Evolutionary conservation across 495 filamentous ascomycete genomes (phyloP).

Genomic region (Hapsidospora chrysogenum): DNA sequence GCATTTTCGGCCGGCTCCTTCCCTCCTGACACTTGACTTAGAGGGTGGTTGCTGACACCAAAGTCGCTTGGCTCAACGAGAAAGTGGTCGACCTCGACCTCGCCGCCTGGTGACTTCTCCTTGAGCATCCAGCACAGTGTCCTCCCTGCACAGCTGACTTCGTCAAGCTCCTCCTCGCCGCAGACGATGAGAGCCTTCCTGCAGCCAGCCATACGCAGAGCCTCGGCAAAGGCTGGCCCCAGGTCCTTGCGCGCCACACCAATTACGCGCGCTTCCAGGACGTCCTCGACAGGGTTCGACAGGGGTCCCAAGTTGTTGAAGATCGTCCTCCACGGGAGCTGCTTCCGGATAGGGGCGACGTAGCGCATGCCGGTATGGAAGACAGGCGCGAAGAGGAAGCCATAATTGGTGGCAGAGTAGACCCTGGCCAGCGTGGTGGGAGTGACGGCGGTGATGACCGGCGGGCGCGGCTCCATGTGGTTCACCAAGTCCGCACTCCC

Average conservation of each 20-base stretch:
- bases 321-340: conserved; percentile 81
- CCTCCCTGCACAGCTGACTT: conserved; percentile 73
- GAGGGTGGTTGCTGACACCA: conserved; percentile 57
- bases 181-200: conserved; percentile 83
- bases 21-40: conserved; percentile 62
- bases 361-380: conserved; percentile 91
- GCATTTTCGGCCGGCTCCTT: conserved; percentile 81
- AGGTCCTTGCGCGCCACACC: conserved; percentile 79
- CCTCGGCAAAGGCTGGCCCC: conserved; percentile 74
- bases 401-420: conserved; percentile 70
- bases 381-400: conserved; percentile 89
- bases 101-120: conserved; percentile 28
- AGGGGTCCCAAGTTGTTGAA: conserved; percentile 94
- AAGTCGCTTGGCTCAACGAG: conserved; percentile 66
- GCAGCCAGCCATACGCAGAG: conserved; percentile 57
- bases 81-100: conserved; percentile 54
- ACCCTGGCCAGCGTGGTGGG: conserved; percentile 48
- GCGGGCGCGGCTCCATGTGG: conserved; percentile 47
- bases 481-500: conserved; percentile 86
- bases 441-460: conserved; percentile 54
- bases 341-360: conserved; percentile 65
- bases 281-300: conserved; percentile 51
- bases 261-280: conserved; percentile 74
- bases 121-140: conserved; percentile 78
- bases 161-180: conserved; percentile 87